phyloP scores from a whole-genome alignment of 148 eudicot species.

The Vaccinium corymbosum region DNA sequence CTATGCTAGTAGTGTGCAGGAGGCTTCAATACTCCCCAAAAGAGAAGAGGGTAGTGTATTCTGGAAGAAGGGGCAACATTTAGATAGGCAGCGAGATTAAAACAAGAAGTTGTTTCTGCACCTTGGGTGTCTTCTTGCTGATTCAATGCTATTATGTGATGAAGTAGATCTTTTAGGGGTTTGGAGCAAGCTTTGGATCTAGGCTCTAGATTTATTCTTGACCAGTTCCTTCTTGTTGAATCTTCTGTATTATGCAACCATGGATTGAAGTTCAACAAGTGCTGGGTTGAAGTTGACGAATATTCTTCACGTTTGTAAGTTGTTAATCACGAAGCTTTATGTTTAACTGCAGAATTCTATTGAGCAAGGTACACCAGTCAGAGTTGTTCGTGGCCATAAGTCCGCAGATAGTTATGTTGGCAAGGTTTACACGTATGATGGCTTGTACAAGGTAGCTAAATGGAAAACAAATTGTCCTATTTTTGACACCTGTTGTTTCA shows the following conservation, averaged over 20 bases:
- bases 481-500: background rate
- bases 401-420: conserved; percentile 51
- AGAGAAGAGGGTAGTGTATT: background rate
- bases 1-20: background rate
- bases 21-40: background rate
- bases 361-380: conserved; percentile 55
- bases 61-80: background rate
- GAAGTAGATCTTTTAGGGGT: background rate
- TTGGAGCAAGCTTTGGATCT: background rate
- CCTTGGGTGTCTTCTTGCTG: background rate
- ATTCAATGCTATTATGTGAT: background rate
- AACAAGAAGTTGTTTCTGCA: background rate
- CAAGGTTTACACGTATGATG: conserved; percentile 68
- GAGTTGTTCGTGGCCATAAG: conserved; percentile 62
- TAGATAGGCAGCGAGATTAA: background rate
- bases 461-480: background rate
- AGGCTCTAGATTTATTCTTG: background rate
- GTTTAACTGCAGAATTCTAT: conserved; percentile 44
- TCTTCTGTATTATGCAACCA: background rate
- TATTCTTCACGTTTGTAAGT: background rate
- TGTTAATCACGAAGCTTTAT: background rate
- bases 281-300: background rate
- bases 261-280: background rate
- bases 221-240: background rate
- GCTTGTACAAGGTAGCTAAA: conserved; percentile 58